Percentiles rank a stretch among this genome's conserved stretches.
These are phyloP conservation scores for Dillenia turbinata DNA, from an alignment of 164 flowering plant genomes.

Conservation along the genomic window DNA sequence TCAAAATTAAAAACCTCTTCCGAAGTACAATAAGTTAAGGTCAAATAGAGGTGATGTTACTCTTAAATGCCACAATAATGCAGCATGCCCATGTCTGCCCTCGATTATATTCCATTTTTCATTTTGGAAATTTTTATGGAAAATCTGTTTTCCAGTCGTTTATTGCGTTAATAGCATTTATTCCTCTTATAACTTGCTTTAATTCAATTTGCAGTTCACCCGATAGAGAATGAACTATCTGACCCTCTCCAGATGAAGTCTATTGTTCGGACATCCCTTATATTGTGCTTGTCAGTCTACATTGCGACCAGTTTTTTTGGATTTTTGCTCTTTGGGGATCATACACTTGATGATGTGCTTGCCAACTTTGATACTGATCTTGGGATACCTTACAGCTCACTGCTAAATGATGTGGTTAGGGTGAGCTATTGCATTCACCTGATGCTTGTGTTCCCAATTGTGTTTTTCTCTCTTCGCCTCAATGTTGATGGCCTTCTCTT, in stretches of 20 bases:
- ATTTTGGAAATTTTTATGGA: too few relatives aligned
- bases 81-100: too few relatives aligned
- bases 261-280: constrained; percentile 49
- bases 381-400: constrained; percentile 47
- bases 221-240: constrained; percentile 66
- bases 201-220: constrained; percentile 48
- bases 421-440: constrained; percentile 71
- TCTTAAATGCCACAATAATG: too few relatives aligned
- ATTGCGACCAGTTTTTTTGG: constrained; percentile 73
- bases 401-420: constrained; percentile 53
- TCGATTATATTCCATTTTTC: too few relatives aligned
- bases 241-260: constrained; percentile 61
- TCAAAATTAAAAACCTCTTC: too few relatives aligned
- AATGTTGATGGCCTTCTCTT: constrained; percentile 70
- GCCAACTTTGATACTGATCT: constrained; percentile 74
- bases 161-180: background rate
- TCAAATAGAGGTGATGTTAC: too few relatives aligned
- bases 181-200: background rate
- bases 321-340: constrained; percentile 63
- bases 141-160: too few relatives aligned
- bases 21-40: too few relatives aligned
- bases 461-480: constrained; percentile 70
- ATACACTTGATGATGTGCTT: constrained; percentile 62
- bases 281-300: constrained; percentile 51
- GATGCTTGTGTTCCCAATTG: constrained; percentile 78